These are phyloP conservation scores for Kwoniella pini DNA, from an alignment of 768 basidiomycete genomes.

Conservation along the genomic window DNA sequence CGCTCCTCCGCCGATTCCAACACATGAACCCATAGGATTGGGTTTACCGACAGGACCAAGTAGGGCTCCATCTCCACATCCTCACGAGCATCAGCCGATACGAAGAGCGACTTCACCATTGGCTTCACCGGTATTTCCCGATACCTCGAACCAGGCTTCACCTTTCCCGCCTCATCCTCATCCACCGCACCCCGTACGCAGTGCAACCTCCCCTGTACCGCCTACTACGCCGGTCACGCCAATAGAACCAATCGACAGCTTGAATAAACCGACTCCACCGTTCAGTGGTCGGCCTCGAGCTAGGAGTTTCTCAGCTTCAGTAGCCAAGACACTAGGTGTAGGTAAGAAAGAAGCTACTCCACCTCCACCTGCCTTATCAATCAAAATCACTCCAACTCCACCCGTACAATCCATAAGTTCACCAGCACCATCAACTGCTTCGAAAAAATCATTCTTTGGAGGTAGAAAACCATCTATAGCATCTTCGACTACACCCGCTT, in stretches of 20 bases:
- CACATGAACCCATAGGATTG: conserved; percentile 20
- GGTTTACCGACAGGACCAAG: conserved; percentile 25
- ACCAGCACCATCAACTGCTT: conserved; percentile 4
- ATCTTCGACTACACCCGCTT: conserved; percentile 11
- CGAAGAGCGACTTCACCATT: conserved; percentile 14
- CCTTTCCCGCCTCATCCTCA: conserved; percentile 40
- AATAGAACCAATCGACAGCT: not conserved
- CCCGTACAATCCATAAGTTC: conserved; percentile 8
- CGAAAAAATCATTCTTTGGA: conserved; percentile 21
- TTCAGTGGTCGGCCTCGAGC: conserved; percentile 34
- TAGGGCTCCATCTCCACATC: conserved; percentile 9
- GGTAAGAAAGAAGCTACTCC: conserved; percentile 16
- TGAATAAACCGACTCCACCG: conserved; percentile 18
- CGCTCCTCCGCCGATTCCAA: not conserved
- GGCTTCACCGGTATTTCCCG: conserved; percentile 10
- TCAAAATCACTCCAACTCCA: conserved; percentile 21
- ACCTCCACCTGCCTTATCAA: conserved; percentile 22
- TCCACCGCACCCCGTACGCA: conserved; percentile 24
- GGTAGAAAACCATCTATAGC: conserved; percentile 12
- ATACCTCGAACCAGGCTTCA: conserved; percentile 12
- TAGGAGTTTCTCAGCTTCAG: conserved; percentile 36
- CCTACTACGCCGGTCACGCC: not conserved
- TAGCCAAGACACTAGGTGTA: conserved; percentile 30
- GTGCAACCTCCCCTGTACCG: conserved; percentile 29
- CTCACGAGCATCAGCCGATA: not conserved